phyloP scores from a whole-genome alignment of 1,284 basidiomycete genomes.

The Peniophora sp. region DNA sequence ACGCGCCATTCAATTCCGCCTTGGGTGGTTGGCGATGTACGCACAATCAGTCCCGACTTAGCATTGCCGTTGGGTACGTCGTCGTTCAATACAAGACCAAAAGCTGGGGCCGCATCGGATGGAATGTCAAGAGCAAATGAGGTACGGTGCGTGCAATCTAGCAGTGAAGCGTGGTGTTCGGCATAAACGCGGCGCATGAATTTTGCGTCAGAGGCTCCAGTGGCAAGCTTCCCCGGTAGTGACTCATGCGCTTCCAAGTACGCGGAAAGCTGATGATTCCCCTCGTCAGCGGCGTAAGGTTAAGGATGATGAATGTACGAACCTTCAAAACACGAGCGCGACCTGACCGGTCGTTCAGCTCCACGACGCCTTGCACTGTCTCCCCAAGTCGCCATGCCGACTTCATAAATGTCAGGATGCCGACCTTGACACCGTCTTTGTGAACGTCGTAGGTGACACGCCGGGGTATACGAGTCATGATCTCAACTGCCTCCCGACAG shows the following conservation, averaged over 20 bases:
- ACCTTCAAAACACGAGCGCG: constrained; percentile 70
- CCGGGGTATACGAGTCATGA: constrained; percentile 79
- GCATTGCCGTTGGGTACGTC: constrained; percentile 2
- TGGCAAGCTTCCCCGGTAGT: constrained; percentile 51
- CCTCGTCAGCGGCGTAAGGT: not conserved
- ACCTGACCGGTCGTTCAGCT: constrained; percentile 63
- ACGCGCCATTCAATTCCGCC: constrained; percentile 88
- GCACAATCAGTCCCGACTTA: not conserved
- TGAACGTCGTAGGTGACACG: constrained; percentile 93
- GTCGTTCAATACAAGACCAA: constrained; percentile 45
- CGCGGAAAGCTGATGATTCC: constrained; percentile 59
- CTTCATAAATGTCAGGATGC: constrained; percentile 86
- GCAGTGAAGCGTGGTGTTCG: constrained; percentile 73
- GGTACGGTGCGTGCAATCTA: constrained; percentile 62
- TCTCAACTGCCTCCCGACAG: constrained; percentile 87
- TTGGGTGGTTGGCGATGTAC: constrained; percentile 6
- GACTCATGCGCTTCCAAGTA: constrained; percentile 81
- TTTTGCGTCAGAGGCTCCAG: constrained; percentile 28
- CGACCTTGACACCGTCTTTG: constrained; percentile 83
- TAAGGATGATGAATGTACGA: constrained; percentile 12
- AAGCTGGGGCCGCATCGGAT: constrained; percentile 80
- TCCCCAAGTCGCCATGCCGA: constrained; percentile 85
- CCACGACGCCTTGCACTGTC: constrained; percentile 82
- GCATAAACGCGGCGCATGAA: constrained; percentile 65
- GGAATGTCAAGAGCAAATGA: constrained; percentile 87